These are phyloP conservation scores for Clavispora phyllophila DNA, from an alignment of 805 yeast genomes.

Conservation along the genomic window DNA sequence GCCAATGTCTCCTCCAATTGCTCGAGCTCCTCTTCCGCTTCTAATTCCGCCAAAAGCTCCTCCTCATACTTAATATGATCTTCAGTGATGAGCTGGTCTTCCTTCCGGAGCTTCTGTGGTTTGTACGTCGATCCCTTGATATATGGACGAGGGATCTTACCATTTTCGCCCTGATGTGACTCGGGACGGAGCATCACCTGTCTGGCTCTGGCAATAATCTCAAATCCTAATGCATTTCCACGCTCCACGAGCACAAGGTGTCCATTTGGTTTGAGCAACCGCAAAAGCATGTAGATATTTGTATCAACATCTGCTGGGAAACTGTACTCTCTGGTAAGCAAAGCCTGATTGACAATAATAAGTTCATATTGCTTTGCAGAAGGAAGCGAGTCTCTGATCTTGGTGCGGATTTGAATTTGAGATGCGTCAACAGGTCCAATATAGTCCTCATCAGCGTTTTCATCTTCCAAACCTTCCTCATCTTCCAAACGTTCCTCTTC, in stretches of 20 bases:
- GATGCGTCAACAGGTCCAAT: slow-evolving; percentile 52
- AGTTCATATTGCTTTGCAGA: slow-evolving; percentile 61
- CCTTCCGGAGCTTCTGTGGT: slow-evolving; percentile 33
- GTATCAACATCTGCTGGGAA: slow-evolving; percentile 75
- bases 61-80: slow-evolving; percentile 30
- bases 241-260: slow-evolving; percentile 76
- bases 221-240: slow-evolving; percentile 88
- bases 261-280: slow-evolving; percentile 71
- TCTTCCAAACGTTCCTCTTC: slow-evolving; percentile 2
- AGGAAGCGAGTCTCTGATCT: slow-evolving; percentile 51
- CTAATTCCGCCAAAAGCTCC: slow-evolving; percentile 23
- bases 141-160: slow-evolving; percentile 69
- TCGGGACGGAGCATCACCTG: slow-evolving; percentile 89
- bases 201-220: slow-evolving; percentile 82
- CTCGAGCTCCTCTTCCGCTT: slow-evolving; percentile 15
- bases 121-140: slow-evolving; percentile 44
- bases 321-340: slow-evolving; percentile 52
- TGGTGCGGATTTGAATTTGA: slow-evolving; percentile 49
- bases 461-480: slow-evolving; percentile 4
- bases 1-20: not conserved
- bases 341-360: slow-evolving; percentile 77
- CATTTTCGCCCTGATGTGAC: slow-evolving; percentile 46
- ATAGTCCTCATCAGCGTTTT: slow-evolving; percentile 17
- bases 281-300: slow-evolving; percentile 53
- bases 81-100: slow-evolving; percentile 32